Evolutionary conservation across 1,139 yeast species (phyloP).

Genomic region (Suhomyces yuchorum): DNA sequence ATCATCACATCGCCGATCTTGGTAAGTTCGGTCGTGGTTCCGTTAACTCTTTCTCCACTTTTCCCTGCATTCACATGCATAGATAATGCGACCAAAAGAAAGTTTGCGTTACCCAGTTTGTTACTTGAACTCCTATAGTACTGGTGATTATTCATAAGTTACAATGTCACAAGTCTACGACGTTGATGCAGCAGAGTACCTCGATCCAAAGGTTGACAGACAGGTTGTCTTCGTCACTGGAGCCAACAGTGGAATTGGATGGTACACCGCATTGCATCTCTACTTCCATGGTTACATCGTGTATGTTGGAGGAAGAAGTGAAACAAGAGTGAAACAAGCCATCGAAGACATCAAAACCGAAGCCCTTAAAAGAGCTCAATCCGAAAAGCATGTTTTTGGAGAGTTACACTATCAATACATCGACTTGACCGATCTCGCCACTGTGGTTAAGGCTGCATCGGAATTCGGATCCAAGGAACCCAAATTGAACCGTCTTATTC

Average conservation of each 20-base stretch:
- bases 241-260: slow-evolving; percentile 81
- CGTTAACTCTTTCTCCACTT: too few relatives aligned
- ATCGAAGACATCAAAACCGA: slow-evolving; percentile 56
- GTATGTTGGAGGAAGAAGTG: slow-evolving; percentile 71
- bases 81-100: too few relatives aligned
- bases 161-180: slow-evolving; percentile 20
- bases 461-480: slow-evolving; percentile 28
- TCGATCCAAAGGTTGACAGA: slow-evolving; percentile 44
- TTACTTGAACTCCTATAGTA: too few relatives aligned
- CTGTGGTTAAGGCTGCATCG: slow-evolving; percentile 35
- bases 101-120: too few relatives aligned
- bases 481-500: slow-evolving; percentile 36
- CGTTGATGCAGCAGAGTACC: slow-evolving; percentile 37
- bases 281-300: slow-evolving; percentile 77
- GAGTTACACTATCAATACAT: slow-evolving; percentile 30
- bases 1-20: too few relatives aligned
- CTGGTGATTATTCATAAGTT: not conserved
- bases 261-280: slow-evolving; percentile 71
- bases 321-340: slow-evolving; percentile 56
- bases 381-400: slow-evolving; percentile 21
- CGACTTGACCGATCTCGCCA: slow-evolving; percentile 37
- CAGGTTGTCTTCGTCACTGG: slow-evolving; percentile 75
- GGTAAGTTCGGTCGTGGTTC: too few relatives aligned
- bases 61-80: too few relatives aligned
- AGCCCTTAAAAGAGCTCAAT: slow-evolving; percentile 39